Evolutionary conservation across 2,329 filamentous ascomycete species (phyloP), one percentile per base, ranked within the genome.

Genomic region (Dryadomyces sulphureus): DNA sequence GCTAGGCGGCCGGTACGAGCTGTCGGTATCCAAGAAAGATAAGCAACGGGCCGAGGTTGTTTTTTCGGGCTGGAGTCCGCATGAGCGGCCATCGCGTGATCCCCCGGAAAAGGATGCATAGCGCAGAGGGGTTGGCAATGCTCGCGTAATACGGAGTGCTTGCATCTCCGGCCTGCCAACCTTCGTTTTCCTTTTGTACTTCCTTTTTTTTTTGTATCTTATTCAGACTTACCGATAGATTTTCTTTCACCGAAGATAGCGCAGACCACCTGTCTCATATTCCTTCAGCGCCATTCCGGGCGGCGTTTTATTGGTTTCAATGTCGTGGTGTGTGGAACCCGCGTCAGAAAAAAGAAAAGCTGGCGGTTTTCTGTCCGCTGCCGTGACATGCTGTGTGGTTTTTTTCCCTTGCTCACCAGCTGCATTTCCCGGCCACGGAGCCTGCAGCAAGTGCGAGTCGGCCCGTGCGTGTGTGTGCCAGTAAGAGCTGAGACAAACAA

Each of bases 1-100:
- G 57, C 68, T 89, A 27, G 79, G 84, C 12, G 88, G 88, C 2
- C 82, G 81, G 60, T 95, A 94, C 59, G 72, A 77, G 51, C 73
- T 90, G 50, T 57, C 32, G 22, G 11, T 40, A 17, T 30, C 30
- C 11, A 22, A 43, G 73, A 9, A 20, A 14, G 38, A 38, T 43
- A 19, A 22, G 27, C 38, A 40, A 16, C 48, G 43, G 21, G 46
- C 43, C 3, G 48, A 51, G 20, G 25, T 52, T 9, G 47, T 45
- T 14, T 54, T 54, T 43, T 27, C 34, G 2, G 52, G 52, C 27
- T 54, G 50, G 52, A 54, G 52, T 19, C 52, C 52, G 4, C 52
- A 54, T 21, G 46, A 51, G 22, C 46, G 52, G 24, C 52, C 52
- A 4, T 27, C 47, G 14, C 27, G 43, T 4, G 48, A 51, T 24